Percentiles rank a stretch among this genome's conserved stretches.
Conservation (phyloP, 2,329 filamentous ascomycete genomes). For the Claviceps spartinae region DNA sequence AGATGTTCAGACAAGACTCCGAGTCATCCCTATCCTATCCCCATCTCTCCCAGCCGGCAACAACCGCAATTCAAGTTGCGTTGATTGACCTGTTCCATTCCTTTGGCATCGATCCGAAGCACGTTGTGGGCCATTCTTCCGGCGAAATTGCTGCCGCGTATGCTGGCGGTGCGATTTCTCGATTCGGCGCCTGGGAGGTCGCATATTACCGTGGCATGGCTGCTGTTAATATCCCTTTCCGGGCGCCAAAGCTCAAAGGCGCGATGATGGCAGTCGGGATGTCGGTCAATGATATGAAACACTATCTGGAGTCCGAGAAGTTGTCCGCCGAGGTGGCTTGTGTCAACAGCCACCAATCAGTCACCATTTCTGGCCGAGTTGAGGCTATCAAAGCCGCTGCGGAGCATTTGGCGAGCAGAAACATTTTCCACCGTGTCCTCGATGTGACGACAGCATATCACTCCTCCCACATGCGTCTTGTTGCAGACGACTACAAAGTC, state of each 20-base stretch:
- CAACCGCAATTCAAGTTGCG: conserved; percentile 28
- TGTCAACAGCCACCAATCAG: conserved; percentile 29
- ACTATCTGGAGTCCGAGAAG: conserved; percentile 13
- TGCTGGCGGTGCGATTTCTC: conserved; percentile 22
- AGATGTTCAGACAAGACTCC: conserved; percentile 17
- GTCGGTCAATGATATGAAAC: conserved; percentile 14
- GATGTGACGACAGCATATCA: conserved; percentile 29
- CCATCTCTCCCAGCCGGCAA: conserved; percentile 27
- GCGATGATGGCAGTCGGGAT: conserved; percentile 30
- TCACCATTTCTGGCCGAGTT: conserved; percentile 29
- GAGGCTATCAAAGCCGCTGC: conserved; percentile 19
- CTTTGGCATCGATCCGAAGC: conserved; percentile 18
- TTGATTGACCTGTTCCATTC: conserved; percentile 25
- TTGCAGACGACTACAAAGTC: conserved; percentile 23
- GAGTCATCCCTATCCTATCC: conserved; percentile 20
- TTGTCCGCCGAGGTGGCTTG: conserved; percentile 25
- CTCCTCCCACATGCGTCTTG: conserved; percentile 28
- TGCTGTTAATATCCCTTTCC: conserved; percentile 16
- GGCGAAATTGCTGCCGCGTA: conserved; percentile 34
- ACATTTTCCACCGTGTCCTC: conserved; percentile 22
- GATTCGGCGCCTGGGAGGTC: conserved; percentile 26
- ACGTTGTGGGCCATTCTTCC: conserved; percentile 31
- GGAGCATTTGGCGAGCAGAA: conserved; percentile 17
- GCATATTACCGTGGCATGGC: conserved; percentile 28
- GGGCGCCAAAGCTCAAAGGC: conserved; percentile 18